Evolutionary conservation across 305 asterid species (phyloP), one percentile per base, ranked within the genome.

Genomic region (Fraxinus platypoda): DNA sequence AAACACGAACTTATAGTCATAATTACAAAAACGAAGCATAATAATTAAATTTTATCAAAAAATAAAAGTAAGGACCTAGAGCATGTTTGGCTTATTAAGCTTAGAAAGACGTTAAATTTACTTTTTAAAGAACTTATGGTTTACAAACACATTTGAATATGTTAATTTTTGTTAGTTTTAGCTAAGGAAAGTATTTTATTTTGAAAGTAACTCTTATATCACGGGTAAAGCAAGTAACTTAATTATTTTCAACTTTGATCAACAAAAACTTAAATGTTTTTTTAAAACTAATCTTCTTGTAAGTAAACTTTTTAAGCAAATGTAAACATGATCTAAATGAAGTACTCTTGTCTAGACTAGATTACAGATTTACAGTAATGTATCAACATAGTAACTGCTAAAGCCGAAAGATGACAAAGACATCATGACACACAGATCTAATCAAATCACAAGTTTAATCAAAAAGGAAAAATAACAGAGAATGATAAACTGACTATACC

Each of bases 401-500:
- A 2, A 62, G 15, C 71, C 15, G 23, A 62, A 62, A 21, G 72
- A 62, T 23, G 72, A 23, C 30, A 62, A 62, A 62, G 3, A 62
- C 76, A 4, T 3, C n/a, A 21, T 26, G 23, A 28, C 11, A 41
- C 0, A 12, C 57, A 84, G 85, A 83, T 85, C 87, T 46, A 21
- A 70, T 43, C 59, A 7, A 9, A 41, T 13, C 30, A 43, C 35
- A 19, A 78, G 73, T 62, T 25, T 9, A 62, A 62, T 2, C 2
- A 21, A 62, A 23, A 59, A 78, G 13, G 34, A 68, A 49, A 13
- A 12, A 13, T 13, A 15, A 11, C 9, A 30, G 31, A 74, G 7
- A 75, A 62, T 35, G 37, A 74, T 59, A 54, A 54, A 34, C 41
- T n/a, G 68, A 34, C 52, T n/a, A 74, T 90, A 95, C 98, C 90